Percentiles rank a stretch among this genome's conserved stretches.
These are phyloP conservation scores for Aureobasidium melanogenum DNA, from an alignment of 2,329 filamentous ascomycete species.

Conservation along the genomic window DNA sequence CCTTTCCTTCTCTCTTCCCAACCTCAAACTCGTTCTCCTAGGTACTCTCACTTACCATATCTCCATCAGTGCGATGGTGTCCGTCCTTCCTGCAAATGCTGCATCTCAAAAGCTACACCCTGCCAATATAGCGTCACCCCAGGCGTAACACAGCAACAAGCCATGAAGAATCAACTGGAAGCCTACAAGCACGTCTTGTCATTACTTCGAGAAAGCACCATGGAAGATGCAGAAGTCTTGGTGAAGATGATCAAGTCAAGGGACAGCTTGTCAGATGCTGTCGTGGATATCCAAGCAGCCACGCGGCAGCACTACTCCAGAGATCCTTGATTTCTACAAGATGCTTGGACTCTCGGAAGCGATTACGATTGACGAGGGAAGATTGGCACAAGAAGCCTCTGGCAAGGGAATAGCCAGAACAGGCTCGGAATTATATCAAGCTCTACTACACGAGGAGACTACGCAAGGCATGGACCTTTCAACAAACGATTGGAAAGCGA, in stretches of 20 bases:
- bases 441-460: too few species aligned
- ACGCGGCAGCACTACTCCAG: neutral
- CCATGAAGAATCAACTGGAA: neutral
- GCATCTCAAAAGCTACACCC: neutral
- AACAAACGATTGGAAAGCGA: too few species aligned
- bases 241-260: neutral
- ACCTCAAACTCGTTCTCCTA: too few species aligned
- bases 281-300: neutral
- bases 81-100: neutral
- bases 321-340: neutral
- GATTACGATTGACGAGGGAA: too few species aligned
- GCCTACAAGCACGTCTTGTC: neutral
- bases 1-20: neutral
- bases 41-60: neutral
- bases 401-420: too few species aligned
- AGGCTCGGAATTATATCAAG: too few species aligned
- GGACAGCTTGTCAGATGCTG: constrained; percentile 15
- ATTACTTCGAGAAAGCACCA: neutral
- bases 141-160: constrained; percentile 4
- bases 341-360: too few species aligned
- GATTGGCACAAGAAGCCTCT: too few species aligned
- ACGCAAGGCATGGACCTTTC: too few species aligned
- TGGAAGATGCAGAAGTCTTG: neutral
- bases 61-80: neutral
- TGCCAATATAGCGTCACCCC: neutral